These are phyloP conservation scores for Sonneratia caseolaris DNA, from an alignment of 345 rosid species.

Conservation along the genomic window DNA sequence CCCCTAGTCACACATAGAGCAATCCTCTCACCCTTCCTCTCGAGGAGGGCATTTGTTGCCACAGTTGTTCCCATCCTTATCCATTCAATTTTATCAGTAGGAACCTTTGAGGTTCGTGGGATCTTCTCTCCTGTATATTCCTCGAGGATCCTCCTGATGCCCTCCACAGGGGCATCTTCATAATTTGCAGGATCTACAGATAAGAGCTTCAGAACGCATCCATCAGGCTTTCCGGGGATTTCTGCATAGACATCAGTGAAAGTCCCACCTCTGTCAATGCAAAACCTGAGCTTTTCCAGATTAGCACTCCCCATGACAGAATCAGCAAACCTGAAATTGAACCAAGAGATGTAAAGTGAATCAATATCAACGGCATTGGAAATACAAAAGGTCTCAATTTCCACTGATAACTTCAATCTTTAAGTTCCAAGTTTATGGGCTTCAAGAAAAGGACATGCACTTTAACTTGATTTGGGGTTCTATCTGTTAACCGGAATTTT, in stretches of 20 bases:
- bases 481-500: neutral
- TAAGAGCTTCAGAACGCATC: slow-evolving; percentile 70
- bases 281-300: slow-evolving; percentile 61
- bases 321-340: slow-evolving; percentile 2
- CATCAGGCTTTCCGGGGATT: slow-evolving; percentile 64
- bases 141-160: slow-evolving; percentile 81
- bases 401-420: neutral
- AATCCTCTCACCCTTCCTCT: slow-evolving; percentile 89
- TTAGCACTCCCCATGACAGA: slow-evolving; percentile 33
- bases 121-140: slow-evolving; percentile 61
- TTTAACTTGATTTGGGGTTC: neutral
- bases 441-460: neutral
- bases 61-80: slow-evolving; percentile 98
- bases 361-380: neutral
- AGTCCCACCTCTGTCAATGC: slow-evolving; percentile 93
- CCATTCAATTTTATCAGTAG: slow-evolving; percentile 89
- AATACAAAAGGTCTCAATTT: neutral
- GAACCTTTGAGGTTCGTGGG: slow-evolving; percentile 61
- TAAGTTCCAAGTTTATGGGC: neutral
- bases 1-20: slow-evolving; percentile 85
- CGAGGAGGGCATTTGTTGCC: slow-evolving; percentile 89
- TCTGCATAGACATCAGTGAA: slow-evolving; percentile 97
- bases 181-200: slow-evolving; percentile 93
- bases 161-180: slow-evolving; percentile 96
- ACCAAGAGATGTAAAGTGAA: neutral